Conservation (phyloP, 1,139 yeast species). For the Pichia sp. region DNA sequence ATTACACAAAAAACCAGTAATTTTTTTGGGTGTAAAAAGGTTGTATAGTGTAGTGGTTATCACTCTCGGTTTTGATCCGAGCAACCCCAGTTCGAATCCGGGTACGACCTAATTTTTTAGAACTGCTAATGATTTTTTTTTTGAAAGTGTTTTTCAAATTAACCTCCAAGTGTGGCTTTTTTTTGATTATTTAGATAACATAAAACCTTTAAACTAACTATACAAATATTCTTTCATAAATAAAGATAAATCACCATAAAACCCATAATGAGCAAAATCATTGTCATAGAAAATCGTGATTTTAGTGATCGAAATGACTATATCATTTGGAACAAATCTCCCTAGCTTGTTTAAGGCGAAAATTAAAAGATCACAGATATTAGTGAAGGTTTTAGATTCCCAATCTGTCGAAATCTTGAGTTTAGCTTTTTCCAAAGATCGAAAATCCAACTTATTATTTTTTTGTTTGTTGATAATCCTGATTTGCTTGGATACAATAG, state of each 20-base stretch:
- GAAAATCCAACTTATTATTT: too few relatives aligned
- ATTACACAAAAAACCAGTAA: background rate
- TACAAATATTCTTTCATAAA: slow-evolving; percentile 4
- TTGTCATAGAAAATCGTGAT: slow-evolving; percentile 14
- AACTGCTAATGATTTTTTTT: background rate
- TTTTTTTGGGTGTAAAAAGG: slow-evolving; percentile 9
- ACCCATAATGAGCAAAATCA: slow-evolving; percentile 19
- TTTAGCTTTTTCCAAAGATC: too few relatives aligned
- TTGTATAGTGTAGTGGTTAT: slow-evolving; percentile 60
- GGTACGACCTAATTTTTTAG: slow-evolving; percentile 56
- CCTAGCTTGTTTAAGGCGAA: slow-evolving; percentile 24
- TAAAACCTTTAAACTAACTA: background rate
- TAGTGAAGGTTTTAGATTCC: slow-evolving; percentile 22
- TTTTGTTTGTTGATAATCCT: too few relatives aligned
- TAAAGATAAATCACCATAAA: slow-evolving; percentile 18
- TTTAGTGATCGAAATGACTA: slow-evolving; percentile 15
- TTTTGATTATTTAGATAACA: background rate
- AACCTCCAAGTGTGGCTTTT: background rate
- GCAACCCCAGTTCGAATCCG: slow-evolving; percentile 96
- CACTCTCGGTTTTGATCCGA: slow-evolving; percentile 69
- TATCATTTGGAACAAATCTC: slow-evolving; percentile 23
- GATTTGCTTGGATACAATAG: too few relatives aligned
- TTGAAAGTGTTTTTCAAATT: background rate
- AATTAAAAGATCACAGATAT: slow-evolving; percentile 21
- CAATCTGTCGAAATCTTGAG: slow-evolving; percentile 23